Conservation (phyloP, 257 asterid species). For the Primulina tabacum region DNA sequence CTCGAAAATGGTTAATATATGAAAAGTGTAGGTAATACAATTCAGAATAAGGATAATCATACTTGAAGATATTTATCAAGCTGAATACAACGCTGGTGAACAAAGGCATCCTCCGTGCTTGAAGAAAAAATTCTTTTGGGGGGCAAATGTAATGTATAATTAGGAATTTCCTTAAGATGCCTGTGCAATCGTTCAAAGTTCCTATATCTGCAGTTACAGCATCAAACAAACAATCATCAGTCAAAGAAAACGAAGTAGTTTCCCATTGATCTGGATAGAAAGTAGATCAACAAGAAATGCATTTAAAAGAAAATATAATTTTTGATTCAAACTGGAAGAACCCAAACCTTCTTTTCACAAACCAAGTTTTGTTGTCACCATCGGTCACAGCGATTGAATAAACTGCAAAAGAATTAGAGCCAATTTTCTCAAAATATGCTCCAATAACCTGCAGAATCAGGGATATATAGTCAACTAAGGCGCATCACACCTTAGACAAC, state of each 20-base stretch:
- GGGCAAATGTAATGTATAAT: constrained; percentile 90
- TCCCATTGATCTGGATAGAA: background rate
- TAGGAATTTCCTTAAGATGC: constrained; percentile 89
- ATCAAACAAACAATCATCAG: background rate
- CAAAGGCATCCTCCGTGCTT: constrained; percentile 95
- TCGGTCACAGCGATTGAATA: constrained; percentile 87
- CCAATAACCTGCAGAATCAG: constrained; percentile 72
- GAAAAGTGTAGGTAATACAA: constrained; percentile 16
- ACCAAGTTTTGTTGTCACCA: constrained; percentile 76
- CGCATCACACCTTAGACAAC: constrained; percentile 21
- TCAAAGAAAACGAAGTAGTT: constrained; percentile 10
- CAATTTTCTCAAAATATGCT: constrained; percentile 91
- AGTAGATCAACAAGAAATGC: constrained; percentile 13
- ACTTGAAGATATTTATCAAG: constrained; percentile 95
- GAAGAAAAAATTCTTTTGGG: constrained; percentile 99
- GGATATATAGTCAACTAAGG: constrained; percentile 27
- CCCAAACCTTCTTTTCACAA: constrained; percentile 85
- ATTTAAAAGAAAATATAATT: constrained; percentile 5
- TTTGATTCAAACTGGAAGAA: constrained; percentile 25
- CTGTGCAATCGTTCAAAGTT: constrained; percentile 97
- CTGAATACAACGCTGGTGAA: constrained; percentile 96
- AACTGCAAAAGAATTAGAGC: constrained; percentile 93
- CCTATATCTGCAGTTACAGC: constrained; percentile 61
- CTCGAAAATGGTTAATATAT: constrained; percentile 27
- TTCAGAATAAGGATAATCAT: constrained; percentile 27